Base-by-base conservation (phyloP, 139 green algal genomes). In the Volvox reticuliferus region DNA sequence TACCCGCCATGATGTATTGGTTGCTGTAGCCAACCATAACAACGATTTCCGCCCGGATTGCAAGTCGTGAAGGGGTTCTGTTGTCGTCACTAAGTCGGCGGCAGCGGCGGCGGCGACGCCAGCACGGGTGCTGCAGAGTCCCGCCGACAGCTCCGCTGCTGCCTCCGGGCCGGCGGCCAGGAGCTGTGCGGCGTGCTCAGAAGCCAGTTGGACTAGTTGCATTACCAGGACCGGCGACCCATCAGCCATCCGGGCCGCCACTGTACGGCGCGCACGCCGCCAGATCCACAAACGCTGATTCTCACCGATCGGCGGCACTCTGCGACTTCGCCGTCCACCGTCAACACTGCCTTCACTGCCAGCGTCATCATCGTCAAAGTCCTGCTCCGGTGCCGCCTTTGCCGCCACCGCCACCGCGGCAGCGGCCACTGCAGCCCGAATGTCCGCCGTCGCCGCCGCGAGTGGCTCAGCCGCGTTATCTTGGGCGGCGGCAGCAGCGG, bases 251-350 rank as follows among this genome's bases (percentile, higher is more conserved):
- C 35, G 68, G 2, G 69, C 37, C 26, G 85, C 85, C 17, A 73
- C n/a, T 21, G 37, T 82, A 3, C 69, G 69, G 6, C 71, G 69
- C 5, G 85, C 85, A 20, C 85, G 85, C 9, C 18, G 5, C 85
- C 71, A 82, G 85, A 89, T 82, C 85, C 85, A 89, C 0, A 14
- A 3, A 12, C 85, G 69, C 85, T 89, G 85, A 21, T 12, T n/a
- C 69, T 71, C 69, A 19, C 20, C 6, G 2, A 89, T 55, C 3
- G 26, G 69, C 44, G 69, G 85, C 37, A 89, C 0, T 6, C 28
- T 24, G 9, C 69, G 37, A 0, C 22, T 13, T 26, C 35, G 68
- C 68, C 13, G 85, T 50, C 21, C 79, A 26, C 79, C 50, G 36
- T 21, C 36, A 32, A 44, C 18, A 79, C 24, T 24, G 67, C 24